phyloP scores from a whole-genome alignment of 129 eudicot genomes.

The Flaveria trinervia region DNA sequence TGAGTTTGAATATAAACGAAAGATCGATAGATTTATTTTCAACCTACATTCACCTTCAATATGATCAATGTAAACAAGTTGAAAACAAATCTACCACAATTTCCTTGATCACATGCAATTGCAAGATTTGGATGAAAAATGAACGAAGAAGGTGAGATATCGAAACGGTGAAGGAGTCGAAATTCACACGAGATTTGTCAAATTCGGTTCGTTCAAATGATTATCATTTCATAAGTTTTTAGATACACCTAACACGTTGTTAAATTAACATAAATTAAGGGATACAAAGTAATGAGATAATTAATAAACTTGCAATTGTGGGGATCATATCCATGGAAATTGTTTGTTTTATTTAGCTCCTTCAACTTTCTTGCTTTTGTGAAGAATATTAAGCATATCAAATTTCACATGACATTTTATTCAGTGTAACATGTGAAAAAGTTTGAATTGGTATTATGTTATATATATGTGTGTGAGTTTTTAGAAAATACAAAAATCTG shows the following conservation, averaged over 20 bases:
- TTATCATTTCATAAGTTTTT: slow-evolving; percentile 13
- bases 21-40: slow-evolving; percentile 30
- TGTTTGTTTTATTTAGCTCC: too few relatives aligned
- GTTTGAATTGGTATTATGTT: too few relatives aligned
- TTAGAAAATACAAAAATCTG: too few relatives aligned
- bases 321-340: too few relatives aligned
- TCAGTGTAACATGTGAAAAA: too few relatives aligned
- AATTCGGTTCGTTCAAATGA: background rate
- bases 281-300: background rate
- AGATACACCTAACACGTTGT: slow-evolving; percentile 25
- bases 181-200: slow-evolving; percentile 24
- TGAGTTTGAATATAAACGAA: background rate
- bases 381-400: too few relatives aligned
- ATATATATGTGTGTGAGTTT: too few relatives aligned
- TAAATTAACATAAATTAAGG: slow-evolving; percentile 1
- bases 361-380: too few relatives aligned
- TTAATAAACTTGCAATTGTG: too few relatives aligned
- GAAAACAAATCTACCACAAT: slow-evolving; percentile 17
- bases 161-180: slow-evolving; percentile 21
- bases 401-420: too few relatives aligned
- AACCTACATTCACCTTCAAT: slow-evolving; percentile 16
- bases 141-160: slow-evolving; percentile 31
- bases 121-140: slow-evolving; percentile 15
- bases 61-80: background rate
- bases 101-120: slow-evolving; percentile 15